These are phyloP conservation scores for Eucalyptus curtisii DNA, from an alignment of 345 rosid species.

Conservation along the genomic window DNA sequence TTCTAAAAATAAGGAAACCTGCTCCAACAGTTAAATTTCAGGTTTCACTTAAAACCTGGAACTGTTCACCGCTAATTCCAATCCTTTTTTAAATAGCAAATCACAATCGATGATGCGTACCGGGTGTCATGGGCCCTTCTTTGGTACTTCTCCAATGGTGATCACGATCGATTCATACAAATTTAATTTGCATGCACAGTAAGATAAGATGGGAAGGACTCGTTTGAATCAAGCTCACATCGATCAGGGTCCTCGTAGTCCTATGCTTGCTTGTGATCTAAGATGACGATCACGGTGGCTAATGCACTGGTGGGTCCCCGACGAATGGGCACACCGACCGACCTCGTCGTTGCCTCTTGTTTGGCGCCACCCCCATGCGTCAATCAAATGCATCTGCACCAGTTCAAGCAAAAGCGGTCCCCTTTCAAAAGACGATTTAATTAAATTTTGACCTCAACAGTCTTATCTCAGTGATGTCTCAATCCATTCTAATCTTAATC, in stretches of 20 bases:
- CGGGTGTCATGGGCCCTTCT: not conserved
- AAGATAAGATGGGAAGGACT: not conserved
- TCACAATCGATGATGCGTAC: not conserved
- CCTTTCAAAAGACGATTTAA: not conserved
- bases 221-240: not conserved
- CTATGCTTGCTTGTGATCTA: not conserved
- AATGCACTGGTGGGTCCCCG: not conserved
- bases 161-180: not conserved
- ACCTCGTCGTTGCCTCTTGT: not conserved
- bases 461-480: not conserved
- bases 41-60: no score
- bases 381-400: not conserved
- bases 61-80: no score
- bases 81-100: not conserved
- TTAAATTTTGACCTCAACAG: not conserved
- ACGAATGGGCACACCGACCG: not conserved
- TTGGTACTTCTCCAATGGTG: not conserved
- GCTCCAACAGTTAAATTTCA: accelerated
- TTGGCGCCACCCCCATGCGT: not conserved
- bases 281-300: not conserved
- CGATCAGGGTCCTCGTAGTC: not conserved
- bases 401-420: not conserved
- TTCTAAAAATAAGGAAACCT: no score
- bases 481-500: not conserved
- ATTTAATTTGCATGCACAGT: not conserved